Conservation (phyloP, 2,329 filamentous ascomycete genomes). For the Leptographium radiaticola region DNA sequence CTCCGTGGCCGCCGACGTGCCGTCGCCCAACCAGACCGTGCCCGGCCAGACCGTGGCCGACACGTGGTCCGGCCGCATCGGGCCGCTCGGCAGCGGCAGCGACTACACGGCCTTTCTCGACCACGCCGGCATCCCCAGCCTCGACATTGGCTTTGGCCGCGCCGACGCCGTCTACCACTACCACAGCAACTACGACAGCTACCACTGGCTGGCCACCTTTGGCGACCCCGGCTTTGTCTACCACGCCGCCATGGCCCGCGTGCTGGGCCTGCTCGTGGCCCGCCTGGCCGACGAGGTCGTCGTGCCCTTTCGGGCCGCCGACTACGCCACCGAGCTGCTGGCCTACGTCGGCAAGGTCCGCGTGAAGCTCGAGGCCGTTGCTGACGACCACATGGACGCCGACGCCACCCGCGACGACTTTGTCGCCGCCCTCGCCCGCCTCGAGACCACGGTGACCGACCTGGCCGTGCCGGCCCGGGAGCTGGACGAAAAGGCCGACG, state of each 20-base stretch:
- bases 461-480: constrained; percentile 24
- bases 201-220: constrained; percentile 74
- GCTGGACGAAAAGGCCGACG: constrained; percentile 31
- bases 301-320: constrained; percentile 48
- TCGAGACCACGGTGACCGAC: constrained; percentile 20
- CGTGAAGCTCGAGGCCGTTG: constrained; percentile 23
- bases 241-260: constrained; percentile 52
- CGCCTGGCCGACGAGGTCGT: constrained; percentile 49
- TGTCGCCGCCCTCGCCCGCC: constrained; percentile 12
- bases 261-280: constrained; percentile 49
- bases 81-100: constrained; percentile 57
- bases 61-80: constrained; percentile 48
- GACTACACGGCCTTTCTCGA: constrained; percentile 68
- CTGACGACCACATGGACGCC: not conserved
- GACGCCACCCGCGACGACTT: not conserved
- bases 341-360: constrained; percentile 39
- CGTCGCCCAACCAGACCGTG: constrained; percentile 61
- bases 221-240: constrained; percentile 59
- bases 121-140: constrained; percentile 50
- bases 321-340: constrained; percentile 47
- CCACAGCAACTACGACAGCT: constrained; percentile 85
- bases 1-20: constrained; percentile 49
- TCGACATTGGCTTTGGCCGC: constrained; percentile 48
- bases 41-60: constrained; percentile 58
- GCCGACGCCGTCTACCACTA: constrained; percentile 59